Base-by-base conservation (phyloP, 1,284 basidiomycete genomes). In the Fistulinella staudtii region DNA sequence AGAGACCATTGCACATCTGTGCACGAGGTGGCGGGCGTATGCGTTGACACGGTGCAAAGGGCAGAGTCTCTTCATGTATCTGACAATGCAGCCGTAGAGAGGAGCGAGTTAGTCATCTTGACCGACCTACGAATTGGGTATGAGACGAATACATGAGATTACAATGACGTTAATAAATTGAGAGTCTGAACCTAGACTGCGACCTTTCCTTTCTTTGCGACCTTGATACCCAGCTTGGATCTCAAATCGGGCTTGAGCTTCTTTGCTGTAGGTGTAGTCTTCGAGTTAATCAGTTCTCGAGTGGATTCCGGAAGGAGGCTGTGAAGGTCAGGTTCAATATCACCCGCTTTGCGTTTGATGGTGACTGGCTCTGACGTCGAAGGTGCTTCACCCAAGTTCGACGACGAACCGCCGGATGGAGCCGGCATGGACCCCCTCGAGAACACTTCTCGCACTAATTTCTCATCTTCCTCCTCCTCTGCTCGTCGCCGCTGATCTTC, bases 401-500 rank as follows among this genome's bases (percentile, higher is more conserved):
- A 53, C 25, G 64, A 47, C 25, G 40, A 49, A 39, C 47, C 53
- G 1, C 54, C 53, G 4, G 55, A 47, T 5, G 60, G 56, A 10
- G 53, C 60, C 2, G 76, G 67, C 43, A 77, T 65, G 17, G 75
- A 61, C 8, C 91, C 74, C 65, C 86, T 89, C 34, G 86, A 76
- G 63, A 99, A 99, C 38, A 92, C 87, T 60, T 89, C 80, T 47
- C 83, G 74, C 17, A 98, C 89, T 18, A 93, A 69, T 57, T 76
- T 80, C 67, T 99, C 94, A 60, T 98, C 95, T 65, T 97, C 94
- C 50, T 93, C 90, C 51, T 93, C 85, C 43, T 89, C 77, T 34
- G 72, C 67, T 58, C 74, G 77, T 52, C 72, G 74, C 55, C 82
- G 80, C 45, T 74, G 72, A 29, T 84, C 82, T 60, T 88, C 86